These are phyloP conservation scores for Podila epicladia DNA, from an alignment of 192 early-diverging fungal genomes.

Conservation along the genomic window DNA sequence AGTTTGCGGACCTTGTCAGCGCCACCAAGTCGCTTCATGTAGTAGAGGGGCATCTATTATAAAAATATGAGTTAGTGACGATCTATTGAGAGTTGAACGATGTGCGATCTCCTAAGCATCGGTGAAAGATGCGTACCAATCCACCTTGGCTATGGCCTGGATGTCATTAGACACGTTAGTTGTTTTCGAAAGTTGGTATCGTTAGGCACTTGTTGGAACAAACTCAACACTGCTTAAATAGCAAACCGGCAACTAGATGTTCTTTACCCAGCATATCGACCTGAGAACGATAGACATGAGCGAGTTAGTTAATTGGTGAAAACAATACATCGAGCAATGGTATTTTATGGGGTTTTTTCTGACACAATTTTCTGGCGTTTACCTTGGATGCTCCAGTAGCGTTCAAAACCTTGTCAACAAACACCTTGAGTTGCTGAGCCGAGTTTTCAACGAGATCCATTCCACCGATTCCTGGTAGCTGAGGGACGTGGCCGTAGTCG, in stretches of 20 bases:
- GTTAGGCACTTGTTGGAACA: too few species aligned
- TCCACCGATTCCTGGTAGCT: neutral
- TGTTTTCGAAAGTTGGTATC: neutral
- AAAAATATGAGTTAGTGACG: too few species aligned
- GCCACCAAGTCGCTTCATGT: constrained; percentile 10
- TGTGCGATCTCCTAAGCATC: neutral
- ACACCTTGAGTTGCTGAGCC: neutral
- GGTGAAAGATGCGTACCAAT: neutral
- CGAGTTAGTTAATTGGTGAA: too few species aligned
- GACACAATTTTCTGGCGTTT: neutral
- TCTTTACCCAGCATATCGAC: constrained; percentile 9
- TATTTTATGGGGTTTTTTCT: neutral
- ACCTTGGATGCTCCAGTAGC: neutral
- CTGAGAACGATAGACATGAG: neutral
- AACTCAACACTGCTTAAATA: too few species aligned
- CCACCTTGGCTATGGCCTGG: neutral
- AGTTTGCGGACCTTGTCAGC: constrained; percentile 9
- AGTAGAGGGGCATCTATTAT: constrained; percentile 8
- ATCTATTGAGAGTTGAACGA: neutral
- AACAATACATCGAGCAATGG: neutral
- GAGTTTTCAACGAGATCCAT: constrained; percentile 8
- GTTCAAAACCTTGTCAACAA: constrained; percentile 9
- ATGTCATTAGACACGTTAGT: neutral
- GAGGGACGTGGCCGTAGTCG: neutral
- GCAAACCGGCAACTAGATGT: neutral